phyloP scores from a whole-genome alignment of 2,329 filamentous ascomycete genomes.

The Didymella pinodella region DNA sequence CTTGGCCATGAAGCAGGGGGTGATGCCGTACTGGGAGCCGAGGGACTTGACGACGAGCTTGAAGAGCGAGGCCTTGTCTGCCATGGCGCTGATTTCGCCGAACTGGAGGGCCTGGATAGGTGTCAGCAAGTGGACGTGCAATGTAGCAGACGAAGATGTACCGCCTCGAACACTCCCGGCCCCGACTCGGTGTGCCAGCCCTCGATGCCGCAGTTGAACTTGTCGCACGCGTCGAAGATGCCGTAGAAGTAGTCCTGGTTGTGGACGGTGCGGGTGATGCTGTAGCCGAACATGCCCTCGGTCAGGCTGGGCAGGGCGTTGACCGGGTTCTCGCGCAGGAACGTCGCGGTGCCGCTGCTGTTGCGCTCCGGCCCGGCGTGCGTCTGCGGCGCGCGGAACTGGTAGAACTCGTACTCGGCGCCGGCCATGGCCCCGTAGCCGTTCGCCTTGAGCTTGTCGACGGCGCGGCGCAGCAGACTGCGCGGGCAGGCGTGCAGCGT shows the following conservation, averaged over 20 bases:
- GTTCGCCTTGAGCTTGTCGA: slow-evolving; percentile 70
- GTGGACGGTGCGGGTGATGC: slow-evolving; percentile 82
- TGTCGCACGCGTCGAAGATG: slow-evolving; percentile 79
- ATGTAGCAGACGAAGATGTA: too few species aligned
- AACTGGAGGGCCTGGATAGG: slow-evolving; percentile 82
- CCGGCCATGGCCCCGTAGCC: slow-evolving; percentile 90
- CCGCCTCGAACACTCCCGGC: slow-evolving; percentile 93
- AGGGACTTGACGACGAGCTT: slow-evolving; percentile 94
- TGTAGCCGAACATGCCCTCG: slow-evolving; percentile 97
- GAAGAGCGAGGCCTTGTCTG: slow-evolving; percentile 89
- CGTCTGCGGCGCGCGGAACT: slow-evolving; percentile 74
- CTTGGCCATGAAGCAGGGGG: slow-evolving; percentile 98
- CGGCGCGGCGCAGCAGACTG: slow-evolving; percentile 73
- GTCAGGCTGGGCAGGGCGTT: slow-evolving; percentile 79
- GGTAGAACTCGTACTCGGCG: slow-evolving; percentile 95
- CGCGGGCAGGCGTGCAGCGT: slow-evolving; percentile 81
- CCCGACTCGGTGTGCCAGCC: slow-evolving; percentile 97
- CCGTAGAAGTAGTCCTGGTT: slow-evolving; percentile 94
- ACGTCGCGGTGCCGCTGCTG: slow-evolving; percentile 74
- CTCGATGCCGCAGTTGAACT: slow-evolving; percentile 83
- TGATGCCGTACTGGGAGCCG: slow-evolving; percentile 86
- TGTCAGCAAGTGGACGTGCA: too few species aligned
- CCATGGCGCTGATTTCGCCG: slow-evolving; percentile 86
- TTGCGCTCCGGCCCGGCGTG: slow-evolving; percentile 63
- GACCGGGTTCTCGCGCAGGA: slow-evolving; percentile 76